These are phyloP conservation scores for Pleurostoma richardsiae DNA, from an alignment of 2,329 filamentous ascomycete genomes.

Conservation along the genomic window DNA sequence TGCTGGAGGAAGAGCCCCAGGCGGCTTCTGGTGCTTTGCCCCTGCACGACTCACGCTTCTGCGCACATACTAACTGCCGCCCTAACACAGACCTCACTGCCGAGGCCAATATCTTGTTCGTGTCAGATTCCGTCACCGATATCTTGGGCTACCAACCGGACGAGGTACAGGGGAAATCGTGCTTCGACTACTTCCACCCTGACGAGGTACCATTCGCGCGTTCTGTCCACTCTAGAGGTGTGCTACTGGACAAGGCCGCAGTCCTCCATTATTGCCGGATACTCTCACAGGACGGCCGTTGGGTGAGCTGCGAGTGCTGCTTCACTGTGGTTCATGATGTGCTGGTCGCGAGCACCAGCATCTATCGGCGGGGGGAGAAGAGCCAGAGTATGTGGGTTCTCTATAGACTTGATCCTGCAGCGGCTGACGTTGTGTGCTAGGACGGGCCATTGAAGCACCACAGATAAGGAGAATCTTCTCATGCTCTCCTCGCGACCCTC, in stretches of 20 bases:
- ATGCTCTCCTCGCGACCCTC: slow-evolving; percentile 74
- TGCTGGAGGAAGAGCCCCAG: background rate
- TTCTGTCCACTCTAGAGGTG: slow-evolving; percentile 65
- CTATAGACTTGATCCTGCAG: too few relatives aligned
- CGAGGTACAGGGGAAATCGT: slow-evolving; percentile 70
- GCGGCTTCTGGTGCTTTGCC: slow-evolving; percentile 3
- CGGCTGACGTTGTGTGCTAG: slow-evolving; percentile 33
- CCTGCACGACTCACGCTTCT: slow-evolving; percentile 3
- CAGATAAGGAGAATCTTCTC: slow-evolving; percentile 75
- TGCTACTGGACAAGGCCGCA: slow-evolving; percentile 77
- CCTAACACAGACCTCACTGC: slow-evolving; percentile 57
- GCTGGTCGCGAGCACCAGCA: slow-evolving; percentile 75
- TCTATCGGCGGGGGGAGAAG: slow-evolving; percentile 64
- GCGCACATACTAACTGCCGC: background rate
- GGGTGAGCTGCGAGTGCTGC: slow-evolving; percentile 80
- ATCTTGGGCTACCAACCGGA: slow-evolving; percentile 75
- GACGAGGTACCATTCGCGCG: slow-evolving; percentile 74
- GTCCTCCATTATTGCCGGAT: slow-evolving; percentile 77
- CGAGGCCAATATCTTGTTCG: slow-evolving; percentile 76
- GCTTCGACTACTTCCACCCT: slow-evolving; percentile 83
- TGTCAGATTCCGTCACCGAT: slow-evolving; percentile 76
- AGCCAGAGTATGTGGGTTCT: slow-evolving; percentile 62
- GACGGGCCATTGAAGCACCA: slow-evolving; percentile 71
- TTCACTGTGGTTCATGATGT: slow-evolving; percentile 88
- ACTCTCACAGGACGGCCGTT: slow-evolving; percentile 61